Percentiles rank a stretch among this genome's conserved stretches.
phyloP scores from a whole-genome alignment of 768 basidiomycete species.

The Pleurotus giganteus region DNA sequence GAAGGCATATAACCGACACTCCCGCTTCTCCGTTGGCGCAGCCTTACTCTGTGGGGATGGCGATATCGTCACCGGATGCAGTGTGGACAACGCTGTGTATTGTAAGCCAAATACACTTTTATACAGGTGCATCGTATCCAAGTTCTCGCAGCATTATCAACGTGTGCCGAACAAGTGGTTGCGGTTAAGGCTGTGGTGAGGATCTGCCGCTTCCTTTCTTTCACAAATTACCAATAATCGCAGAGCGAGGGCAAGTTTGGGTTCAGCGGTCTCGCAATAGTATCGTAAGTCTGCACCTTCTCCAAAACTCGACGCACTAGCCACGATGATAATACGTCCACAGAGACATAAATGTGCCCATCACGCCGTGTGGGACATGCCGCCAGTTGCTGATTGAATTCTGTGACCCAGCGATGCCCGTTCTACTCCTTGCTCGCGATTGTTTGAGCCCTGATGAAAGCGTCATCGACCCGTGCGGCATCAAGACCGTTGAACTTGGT shows the following conservation, averaged over 20 bases:
- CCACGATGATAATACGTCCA: background rate
- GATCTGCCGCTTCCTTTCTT: background rate
- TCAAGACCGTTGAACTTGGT: background rate
- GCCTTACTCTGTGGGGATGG: constrained; percentile 2
- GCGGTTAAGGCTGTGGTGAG: background rate
- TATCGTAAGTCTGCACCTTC: background rate
- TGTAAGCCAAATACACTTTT: background rate
- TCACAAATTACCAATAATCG: background rate
- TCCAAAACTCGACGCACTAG: background rate
- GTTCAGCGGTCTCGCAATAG: background rate
- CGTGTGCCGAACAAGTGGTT: background rate
- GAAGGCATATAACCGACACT: background rate
- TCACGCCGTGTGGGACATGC: constrained; percentile 2
- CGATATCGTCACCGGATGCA: background rate
- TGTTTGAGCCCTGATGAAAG: background rate
- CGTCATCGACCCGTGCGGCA: background rate
- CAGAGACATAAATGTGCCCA: background rate
- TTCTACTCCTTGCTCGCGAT: background rate
- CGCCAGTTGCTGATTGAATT: constrained; percentile 2
- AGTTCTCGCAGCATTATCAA: background rate
- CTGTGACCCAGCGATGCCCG: constrained; percentile 1
- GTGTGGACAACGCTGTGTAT: background rate
- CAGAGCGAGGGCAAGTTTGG: background rate
- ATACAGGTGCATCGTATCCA: background rate
- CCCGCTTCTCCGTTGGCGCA: constrained; percentile 1